Evolutionary conservation across 768 basidiomycete genomes (phyloP).

Genomic region (Russula sp.): DNA sequence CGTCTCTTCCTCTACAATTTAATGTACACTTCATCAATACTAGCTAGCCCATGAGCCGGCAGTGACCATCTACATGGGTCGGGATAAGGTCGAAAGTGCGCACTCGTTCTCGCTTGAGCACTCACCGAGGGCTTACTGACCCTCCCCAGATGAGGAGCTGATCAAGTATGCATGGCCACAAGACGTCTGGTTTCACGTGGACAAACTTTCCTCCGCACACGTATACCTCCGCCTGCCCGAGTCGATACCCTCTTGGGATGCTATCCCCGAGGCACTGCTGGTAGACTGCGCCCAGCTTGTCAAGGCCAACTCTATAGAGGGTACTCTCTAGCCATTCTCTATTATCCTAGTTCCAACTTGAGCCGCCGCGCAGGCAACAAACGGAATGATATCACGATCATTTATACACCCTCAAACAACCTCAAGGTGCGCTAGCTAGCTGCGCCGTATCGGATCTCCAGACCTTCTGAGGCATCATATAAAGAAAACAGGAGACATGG

Average conservation of each 20-base stretch:
- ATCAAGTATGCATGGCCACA: slow-evolving; percentile 89
- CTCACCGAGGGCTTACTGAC: too few relatives aligned
- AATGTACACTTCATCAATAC: background rate
- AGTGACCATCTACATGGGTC: slow-evolving; percentile 85
- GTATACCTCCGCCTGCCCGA: slow-evolving; percentile 90
- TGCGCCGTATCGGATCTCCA: background rate
- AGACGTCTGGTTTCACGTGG: slow-evolving; percentile 95
- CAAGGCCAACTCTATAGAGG: slow-evolving; percentile 97
- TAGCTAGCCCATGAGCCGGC: slow-evolving; percentile 53
- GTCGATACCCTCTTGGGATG: slow-evolving; percentile 75
- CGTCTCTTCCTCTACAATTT: background rate
- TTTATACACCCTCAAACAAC: slow-evolving; percentile 90
- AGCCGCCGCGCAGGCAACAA: slow-evolving; percentile 67
- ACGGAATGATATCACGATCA: slow-evolving; percentile 87
- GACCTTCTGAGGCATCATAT: background rate
- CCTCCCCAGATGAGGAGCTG: slow-evolving; percentile 77
- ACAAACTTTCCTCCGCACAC: slow-evolving; percentile 94
- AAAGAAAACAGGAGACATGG: slow-evolving; percentile 98
- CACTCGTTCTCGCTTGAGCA: slow-evolving; percentile 14
- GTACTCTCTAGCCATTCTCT: slow-evolving; percentile 33
- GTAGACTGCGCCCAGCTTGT: slow-evolving; percentile 91
- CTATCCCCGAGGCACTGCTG: slow-evolving; percentile 73
- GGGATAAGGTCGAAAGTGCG: slow-evolving; percentile 94
- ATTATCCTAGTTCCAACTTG: background rate
- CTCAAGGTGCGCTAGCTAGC: slow-evolving; percentile 57